Base-by-base conservation (phyloP, 768 basidiomycete species). In the Mrakia hoshinonis region DNA sequence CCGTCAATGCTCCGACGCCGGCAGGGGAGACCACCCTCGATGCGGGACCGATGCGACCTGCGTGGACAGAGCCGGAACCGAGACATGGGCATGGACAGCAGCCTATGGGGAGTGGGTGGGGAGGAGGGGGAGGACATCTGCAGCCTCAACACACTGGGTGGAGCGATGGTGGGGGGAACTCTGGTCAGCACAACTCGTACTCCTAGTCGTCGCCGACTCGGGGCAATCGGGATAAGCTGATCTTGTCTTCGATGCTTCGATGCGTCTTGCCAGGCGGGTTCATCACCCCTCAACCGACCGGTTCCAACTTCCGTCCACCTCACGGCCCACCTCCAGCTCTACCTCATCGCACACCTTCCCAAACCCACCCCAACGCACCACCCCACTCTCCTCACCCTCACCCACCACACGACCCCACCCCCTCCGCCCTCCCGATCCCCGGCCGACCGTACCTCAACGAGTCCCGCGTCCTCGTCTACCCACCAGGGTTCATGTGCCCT, bases 391-490 rank as follows among this genome's bases (percentile, higher is more conserved):
- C 4, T 43, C 31, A 13, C 22, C 66, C 20, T 11, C 51, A 36
- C n/a, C 60, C 43, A 20, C 43, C 24, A 43, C 29, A 54, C 6
- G 68, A 69, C 24, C 34, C 60, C 4, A 62, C 68, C 0, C 68
- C 68, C 24, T 62, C 60, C 0, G 18, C 47, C 15, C 43, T 69
- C 2, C 68, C 68, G 22, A 63, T 69, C 7, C 36, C 60, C 31
- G 68, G 68, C 13, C 43, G 68, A 13, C 68, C 68, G 60, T 63
- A n/a, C 34, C 22, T 69, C 9, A 63, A 62, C n/a, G 31, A 69
- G 13, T 29, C 31, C 24, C 38, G 48, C 46, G 39, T 58, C 10
- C 68, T 69, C 38, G 60, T 69, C 51, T 69, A 69, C 51, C 39
- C 58, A 0, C 34, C 49, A 0, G 60, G 47, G 12, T 63, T 63